These are phyloP conservation scores for Lachnellula arida DNA, from an alignment of 2,329 filamentous ascomycete species.

Conservation along the genomic window DNA sequence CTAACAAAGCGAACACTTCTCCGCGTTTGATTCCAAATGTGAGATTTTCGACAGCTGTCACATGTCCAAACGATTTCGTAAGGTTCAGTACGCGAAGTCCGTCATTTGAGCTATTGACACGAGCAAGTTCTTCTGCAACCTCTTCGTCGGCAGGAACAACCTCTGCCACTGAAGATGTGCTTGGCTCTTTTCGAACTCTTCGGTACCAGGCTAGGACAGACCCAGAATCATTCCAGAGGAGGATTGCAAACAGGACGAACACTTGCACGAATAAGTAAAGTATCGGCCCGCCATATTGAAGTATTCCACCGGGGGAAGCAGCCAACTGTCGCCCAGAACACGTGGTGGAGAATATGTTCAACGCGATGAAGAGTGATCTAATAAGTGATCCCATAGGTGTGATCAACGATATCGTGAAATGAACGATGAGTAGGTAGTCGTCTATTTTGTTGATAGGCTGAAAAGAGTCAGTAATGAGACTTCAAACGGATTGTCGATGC, in stretches of 20 bases:
- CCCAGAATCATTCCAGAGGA: conserved; percentile 79
- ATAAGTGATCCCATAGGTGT: conserved; percentile 74
- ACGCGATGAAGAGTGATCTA: conserved; percentile 66
- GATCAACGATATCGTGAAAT: conserved; percentile 70
- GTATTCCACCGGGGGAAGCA: conserved; percentile 64
- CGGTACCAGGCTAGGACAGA: conserved; percentile 53
- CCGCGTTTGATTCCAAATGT: conserved; percentile 75
- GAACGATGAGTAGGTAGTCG: conserved; percentile 58
- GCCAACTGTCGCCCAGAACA: conserved; percentile 63
- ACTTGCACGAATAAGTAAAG: conserved; percentile 75
- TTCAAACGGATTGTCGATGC: neutral
- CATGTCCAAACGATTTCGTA: conserved; percentile 72
- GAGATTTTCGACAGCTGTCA: conserved; percentile 81
- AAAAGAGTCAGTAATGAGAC: neutral
- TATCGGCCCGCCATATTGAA: conserved; percentile 78
- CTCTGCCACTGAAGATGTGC: conserved; percentile 3
- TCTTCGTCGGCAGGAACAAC: conserved; percentile 39
- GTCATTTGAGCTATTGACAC: conserved; percentile 50
- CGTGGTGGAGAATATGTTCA: conserved; percentile 80
- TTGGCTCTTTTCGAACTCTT: conserved; percentile 25
- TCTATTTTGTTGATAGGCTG: conserved; percentile 63
- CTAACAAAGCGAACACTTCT: conserved; percentile 84
- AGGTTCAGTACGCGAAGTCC: conserved; percentile 70
- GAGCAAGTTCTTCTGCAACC: conserved; percentile 57
- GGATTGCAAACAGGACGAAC: conserved; percentile 61